Evolutionary conservation across 192 early-diverging fungal genomes (phyloP).

Genomic region (Chytriomyces confervae): DNA sequence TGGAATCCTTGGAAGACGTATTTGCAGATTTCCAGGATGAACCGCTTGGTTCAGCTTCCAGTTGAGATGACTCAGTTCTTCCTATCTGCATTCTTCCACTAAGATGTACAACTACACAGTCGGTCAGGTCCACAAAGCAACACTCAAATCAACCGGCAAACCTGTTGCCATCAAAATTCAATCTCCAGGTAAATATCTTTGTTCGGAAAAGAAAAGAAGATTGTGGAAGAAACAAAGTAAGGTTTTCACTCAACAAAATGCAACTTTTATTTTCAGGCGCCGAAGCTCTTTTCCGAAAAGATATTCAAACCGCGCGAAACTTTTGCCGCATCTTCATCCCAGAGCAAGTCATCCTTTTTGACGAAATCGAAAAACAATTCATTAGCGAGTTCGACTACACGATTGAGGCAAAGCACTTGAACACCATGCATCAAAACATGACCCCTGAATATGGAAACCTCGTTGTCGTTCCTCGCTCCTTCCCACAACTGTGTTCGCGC

Average conservation of each 20-base stretch:
- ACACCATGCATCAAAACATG: conserved; percentile 33
- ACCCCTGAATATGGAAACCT: conserved; percentile 8
- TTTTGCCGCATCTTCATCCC: conserved; percentile 31
- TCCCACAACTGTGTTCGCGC: conserved; percentile 22
- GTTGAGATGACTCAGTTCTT: neutral
- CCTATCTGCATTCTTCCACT: neutral
- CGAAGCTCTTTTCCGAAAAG: conserved; percentile 36
- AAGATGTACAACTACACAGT: neutral
- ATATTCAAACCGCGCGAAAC: conserved; percentile 29
- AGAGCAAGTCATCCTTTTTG: conserved; percentile 39
- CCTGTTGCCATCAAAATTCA: conserved; percentile 43
- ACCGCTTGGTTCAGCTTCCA: conserved; percentile 40
- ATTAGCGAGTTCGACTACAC: conserved; percentile 44
- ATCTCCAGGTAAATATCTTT: conserved; percentile 8
- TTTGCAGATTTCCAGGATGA: conserved; percentile 34
- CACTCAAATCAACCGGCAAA: conserved; percentile 16
- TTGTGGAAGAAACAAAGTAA: too few relatives aligned
- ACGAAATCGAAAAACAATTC: conserved; percentile 45
- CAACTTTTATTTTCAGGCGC: conserved; percentile 37
- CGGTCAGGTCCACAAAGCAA: conserved; percentile 43
- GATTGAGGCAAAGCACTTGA: conserved; percentile 34
- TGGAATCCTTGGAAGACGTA: conserved; percentile 24
- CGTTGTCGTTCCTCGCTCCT: conserved; percentile 32
- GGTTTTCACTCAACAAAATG: neutral
- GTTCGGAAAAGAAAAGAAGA: too few relatives aligned